Evolutionary conservation across 2,329 filamentous ascomycete genomes (phyloP).

Genomic region (Westerdykella ornata): DNA sequence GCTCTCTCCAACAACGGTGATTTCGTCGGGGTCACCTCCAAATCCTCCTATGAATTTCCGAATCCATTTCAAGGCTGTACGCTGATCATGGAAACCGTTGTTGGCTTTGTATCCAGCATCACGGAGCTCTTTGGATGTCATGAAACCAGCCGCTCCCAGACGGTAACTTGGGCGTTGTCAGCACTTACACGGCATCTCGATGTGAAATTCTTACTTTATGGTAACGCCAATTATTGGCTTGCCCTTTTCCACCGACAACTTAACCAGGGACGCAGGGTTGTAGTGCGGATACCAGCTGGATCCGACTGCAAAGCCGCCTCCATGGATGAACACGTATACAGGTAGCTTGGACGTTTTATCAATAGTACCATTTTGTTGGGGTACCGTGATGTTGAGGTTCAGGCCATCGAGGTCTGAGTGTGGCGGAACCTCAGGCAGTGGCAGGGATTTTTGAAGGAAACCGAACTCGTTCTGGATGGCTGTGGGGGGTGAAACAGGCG

Average conservation of each 20-base stretch:
- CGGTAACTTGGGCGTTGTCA: slow-evolving; percentile 22
- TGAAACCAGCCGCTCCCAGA: slow-evolving; percentile 25
- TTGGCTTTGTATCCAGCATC: slow-evolving; percentile 37
- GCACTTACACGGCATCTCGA: neutral
- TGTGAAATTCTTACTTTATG: slow-evolving; percentile 40
- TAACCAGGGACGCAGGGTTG: slow-evolving; percentile 42
- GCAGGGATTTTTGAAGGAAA: slow-evolving; percentile 46
- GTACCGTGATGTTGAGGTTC: slow-evolving; percentile 48
- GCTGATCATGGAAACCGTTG: slow-evolving; percentile 33
- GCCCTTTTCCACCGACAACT: slow-evolving; percentile 39
- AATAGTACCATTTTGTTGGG: slow-evolving; percentile 22
- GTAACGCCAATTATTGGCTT: slow-evolving; percentile 43
- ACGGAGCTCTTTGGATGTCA: slow-evolving; percentile 46
- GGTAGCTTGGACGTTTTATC: slow-evolving; percentile 37
- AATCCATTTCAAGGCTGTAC: slow-evolving; percentile 35
- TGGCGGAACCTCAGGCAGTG: slow-evolving; percentile 29
- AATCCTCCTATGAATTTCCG: slow-evolving; percentile 34
- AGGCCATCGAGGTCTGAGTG: slow-evolving; percentile 47
- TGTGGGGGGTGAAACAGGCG: slow-evolving; percentile 36
- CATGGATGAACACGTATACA: slow-evolving; percentile 50
- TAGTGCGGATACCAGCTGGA: slow-evolving; percentile 51
- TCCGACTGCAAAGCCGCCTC: slow-evolving; percentile 47
- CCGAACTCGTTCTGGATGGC: slow-evolving; percentile 44
- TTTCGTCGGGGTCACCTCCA: slow-evolving; percentile 34
- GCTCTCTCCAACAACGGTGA: slow-evolving; percentile 43